These are phyloP conservation scores for Blakeslea trispora DNA, from an alignment of 371 early-diverging fungal species.

Conservation along the genomic window DNA sequence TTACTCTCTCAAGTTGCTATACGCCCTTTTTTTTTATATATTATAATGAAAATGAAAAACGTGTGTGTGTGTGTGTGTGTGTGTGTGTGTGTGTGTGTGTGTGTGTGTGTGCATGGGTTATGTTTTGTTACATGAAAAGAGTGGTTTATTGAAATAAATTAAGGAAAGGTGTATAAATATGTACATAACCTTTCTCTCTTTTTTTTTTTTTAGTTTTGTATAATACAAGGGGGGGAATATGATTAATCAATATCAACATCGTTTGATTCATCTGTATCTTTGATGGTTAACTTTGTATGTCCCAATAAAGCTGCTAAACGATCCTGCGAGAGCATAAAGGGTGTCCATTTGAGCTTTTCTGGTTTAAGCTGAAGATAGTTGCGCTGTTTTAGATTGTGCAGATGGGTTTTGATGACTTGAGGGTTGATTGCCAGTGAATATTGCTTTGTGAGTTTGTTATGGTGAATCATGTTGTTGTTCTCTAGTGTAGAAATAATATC, in stretches of 20 bases:
- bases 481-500: constrained; percentile 76
- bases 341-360: constrained; percentile 65
- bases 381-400: constrained; percentile 44
- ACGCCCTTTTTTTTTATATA: constrained; percentile 17
- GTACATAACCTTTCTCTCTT: too few species aligned
- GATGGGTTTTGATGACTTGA: constrained; percentile 39
- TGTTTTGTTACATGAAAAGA: neutral
- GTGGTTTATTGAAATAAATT: too few species aligned
- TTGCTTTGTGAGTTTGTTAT: constrained; percentile 10
- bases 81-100: neutral
- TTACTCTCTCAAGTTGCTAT: constrained; percentile 36
- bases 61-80: too few species aligned
- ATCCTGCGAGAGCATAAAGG: constrained; percentile 56
- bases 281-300: constrained; percentile 26
- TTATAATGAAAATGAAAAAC: constrained; percentile 27
- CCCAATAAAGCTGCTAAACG: constrained; percentile 32
- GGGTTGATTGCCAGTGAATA: constrained; percentile 38
- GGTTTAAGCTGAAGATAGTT: constrained; percentile 53
- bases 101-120: constrained; percentile 1
- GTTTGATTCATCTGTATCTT: constrained; percentile 22
- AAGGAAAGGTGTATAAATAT: too few species aligned
- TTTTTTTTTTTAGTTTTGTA: too few species aligned
- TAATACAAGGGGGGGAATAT: too few species aligned
- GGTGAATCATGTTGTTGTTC: constrained; percentile 53
- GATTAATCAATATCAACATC: constrained; percentile 22